Base-by-base conservation (phyloP, 2,329 filamentous ascomycete genomes). In the Phyllosticta citrichinensis region DNA sequence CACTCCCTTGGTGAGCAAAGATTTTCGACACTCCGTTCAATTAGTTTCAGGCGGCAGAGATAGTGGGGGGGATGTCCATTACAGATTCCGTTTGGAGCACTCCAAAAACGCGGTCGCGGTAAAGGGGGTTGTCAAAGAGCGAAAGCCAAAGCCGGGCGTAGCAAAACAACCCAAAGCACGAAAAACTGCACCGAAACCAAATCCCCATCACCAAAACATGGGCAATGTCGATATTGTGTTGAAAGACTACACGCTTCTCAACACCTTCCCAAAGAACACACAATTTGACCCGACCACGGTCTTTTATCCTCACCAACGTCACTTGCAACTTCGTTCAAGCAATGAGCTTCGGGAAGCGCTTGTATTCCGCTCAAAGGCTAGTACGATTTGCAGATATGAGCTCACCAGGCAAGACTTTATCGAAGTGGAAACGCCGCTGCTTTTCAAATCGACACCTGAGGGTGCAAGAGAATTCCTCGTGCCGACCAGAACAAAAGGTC, bases 361-460 rank as follows among this genome's bases (percentile, higher is more conserved):
- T 2, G 72, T 78, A 0, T 87, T 93, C 64, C 84, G 95, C n/a
- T 80, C 84, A 24, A 77, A 79, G 65, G 79, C 87, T 3, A 79
- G 77, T 4, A 79, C 79, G 62, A 74, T 79, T 33, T 84, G 79
- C 64, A 79, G 81, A 54, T 69, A 79, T 9, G 79, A 81, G 60
- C 76, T 91, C 24, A 65, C 67, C 17, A 72, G 78, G 5, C 78
- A 80, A 25, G 81, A 79, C 1, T 93, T 92, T 68, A 78, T 82
- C 12, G 88, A 97, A 66, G 83, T 97, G 33, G 94, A 99, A 72
- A 99, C 94, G 0, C 94, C 94, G 0, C 77, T 97, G 3, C 81
- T 99, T 0, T 99, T 99, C 82, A 99, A 97, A 73, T 97, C 94
- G 0, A 99, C 94, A 0, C 91, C 94, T 0, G 94, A 99, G 76